Conservation (phyloP, 75 land plant species). For the Picea glauca region DNA sequence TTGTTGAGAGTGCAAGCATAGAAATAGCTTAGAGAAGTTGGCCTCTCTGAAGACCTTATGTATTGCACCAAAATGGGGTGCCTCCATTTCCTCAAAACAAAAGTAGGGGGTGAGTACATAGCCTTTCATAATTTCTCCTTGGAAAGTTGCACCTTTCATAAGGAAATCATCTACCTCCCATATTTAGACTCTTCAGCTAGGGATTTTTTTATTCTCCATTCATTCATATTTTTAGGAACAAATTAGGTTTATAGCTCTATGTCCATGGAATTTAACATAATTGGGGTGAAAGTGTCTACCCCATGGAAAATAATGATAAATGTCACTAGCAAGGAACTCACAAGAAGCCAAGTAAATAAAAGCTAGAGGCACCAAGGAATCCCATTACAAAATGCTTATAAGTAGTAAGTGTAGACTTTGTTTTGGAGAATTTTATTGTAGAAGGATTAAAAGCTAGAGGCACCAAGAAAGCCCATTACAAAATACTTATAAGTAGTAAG, state of each 20-base stretch:
- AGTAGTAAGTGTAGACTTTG: neutral
- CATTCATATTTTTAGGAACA: too few species aligned
- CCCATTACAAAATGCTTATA: neutral
- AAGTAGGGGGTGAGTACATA: slow-evolving; percentile 42
- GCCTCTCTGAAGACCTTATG: slow-evolving; percentile 49
- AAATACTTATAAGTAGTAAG: neutral
- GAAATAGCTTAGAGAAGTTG: slow-evolving; percentile 46
- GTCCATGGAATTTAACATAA: too few species aligned
- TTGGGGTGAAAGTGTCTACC: too few species aligned
- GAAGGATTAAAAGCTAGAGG: too few species aligned
- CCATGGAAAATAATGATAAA: too few species aligned
- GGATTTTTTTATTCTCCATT: too few species aligned
- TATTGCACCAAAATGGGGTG: slow-evolving; percentile 46
- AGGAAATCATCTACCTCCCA: neutral
- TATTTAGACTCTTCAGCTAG: neutral
- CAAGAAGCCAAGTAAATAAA: too few species aligned
- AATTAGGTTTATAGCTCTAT: too few species aligned
- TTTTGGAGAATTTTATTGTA: too few species aligned
- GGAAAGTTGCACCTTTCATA: slow-evolving; percentile 49
- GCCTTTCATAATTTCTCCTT: slow-evolving; percentile 28
- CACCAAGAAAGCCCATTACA: neutral
- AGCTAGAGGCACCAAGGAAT: too few species aligned
- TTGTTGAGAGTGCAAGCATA: slow-evolving; percentile 19
- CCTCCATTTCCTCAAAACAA: slow-evolving; percentile 32
- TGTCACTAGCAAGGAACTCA: neutral